These are phyloP conservation scores for Keithomyces neogunnii DNA, from an alignment of 2,329 filamentous ascomycete genomes.

Conservation along the genomic window DNA sequence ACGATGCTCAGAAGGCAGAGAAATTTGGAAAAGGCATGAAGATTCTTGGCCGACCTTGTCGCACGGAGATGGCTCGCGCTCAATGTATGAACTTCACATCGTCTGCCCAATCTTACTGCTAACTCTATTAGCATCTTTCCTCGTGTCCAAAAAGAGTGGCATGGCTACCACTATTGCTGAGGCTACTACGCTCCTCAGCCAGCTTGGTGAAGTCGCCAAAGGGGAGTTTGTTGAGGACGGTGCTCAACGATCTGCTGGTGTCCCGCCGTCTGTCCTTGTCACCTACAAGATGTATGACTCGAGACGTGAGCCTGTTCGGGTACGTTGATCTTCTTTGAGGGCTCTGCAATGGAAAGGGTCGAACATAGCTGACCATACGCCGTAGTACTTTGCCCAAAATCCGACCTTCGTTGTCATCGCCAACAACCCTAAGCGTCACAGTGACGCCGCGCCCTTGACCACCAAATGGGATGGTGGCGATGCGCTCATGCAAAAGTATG, in stretches of 20 bases:
- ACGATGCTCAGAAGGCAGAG: constrained; percentile 41
- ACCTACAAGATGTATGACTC: constrained; percentile 44
- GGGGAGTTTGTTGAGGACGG: constrained; percentile 26
- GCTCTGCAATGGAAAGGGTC: background rate
- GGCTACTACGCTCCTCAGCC: constrained; percentile 31
- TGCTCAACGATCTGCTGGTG: constrained; percentile 22
- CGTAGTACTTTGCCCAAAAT: constrained; percentile 7
- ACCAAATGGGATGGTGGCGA: constrained; percentile 3
- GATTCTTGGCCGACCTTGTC: constrained; percentile 48
- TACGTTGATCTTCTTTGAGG: constrained; percentile 22
- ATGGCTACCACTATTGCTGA: constrained; percentile 32
- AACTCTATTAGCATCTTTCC: constrained; percentile 36
- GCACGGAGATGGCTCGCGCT: constrained; percentile 51
- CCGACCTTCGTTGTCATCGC: constrained; percentile 18
- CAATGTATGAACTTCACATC: constrained; percentile 43
- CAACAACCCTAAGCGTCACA: constrained; percentile 12
- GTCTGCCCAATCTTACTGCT: constrained; percentile 9
- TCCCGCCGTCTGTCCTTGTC: constrained; percentile 34
- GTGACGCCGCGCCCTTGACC: constrained; percentile 11
- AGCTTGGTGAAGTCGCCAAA: constrained; percentile 35
- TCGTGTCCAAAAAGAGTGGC: constrained; percentile 32
- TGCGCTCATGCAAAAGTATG: constrained; percentile 25
- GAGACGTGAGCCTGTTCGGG: constrained; percentile 37
- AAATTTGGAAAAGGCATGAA: constrained; percentile 34
- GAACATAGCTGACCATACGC: background rate